Evolutionary conservation across 441 rosid genomes (phyloP).

Genomic region (Erodium moschatum): DNA sequence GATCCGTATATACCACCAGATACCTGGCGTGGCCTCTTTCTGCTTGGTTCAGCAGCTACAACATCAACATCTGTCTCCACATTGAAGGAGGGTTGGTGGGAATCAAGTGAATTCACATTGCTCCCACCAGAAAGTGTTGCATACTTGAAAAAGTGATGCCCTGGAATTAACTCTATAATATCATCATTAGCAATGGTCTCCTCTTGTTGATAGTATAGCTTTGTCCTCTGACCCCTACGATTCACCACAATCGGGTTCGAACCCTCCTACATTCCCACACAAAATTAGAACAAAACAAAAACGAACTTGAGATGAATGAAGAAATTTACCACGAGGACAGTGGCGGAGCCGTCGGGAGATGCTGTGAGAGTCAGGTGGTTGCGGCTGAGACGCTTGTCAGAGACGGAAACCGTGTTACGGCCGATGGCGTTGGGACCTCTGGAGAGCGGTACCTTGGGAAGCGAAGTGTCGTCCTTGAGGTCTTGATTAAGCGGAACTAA

Average conservation of each 20-base stretch:
- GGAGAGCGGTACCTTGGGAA: constrained; percentile 42
- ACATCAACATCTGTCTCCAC: constrained; percentile 11
- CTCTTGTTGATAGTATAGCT: constrained; percentile 36
- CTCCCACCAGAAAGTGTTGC: constrained; percentile 24
- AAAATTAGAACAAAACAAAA: not conserved
- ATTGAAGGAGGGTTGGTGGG: constrained; percentile 27
- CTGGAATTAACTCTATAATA: constrained; percentile 79
- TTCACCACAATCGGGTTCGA: constrained; percentile 70
- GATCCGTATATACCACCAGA: too few species aligned
- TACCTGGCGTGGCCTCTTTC: constrained; percentile 42
- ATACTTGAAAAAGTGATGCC: constrained; percentile 57
- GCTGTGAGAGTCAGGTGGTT: constrained; percentile 54
- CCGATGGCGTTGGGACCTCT: constrained; percentile 59
- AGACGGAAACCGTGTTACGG: constrained; percentile 40
- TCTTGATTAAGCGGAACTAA: constrained; percentile 48
- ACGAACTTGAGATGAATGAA: not conserved
- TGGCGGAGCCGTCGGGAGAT: constrained; percentile 46
- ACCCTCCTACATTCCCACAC: constrained; percentile 44
- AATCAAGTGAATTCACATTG: constrained; percentile 15
- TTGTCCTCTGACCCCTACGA: constrained; percentile 49
- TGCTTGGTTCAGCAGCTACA: constrained; percentile 22
- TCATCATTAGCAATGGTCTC: constrained; percentile 40
- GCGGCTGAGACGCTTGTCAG: constrained; percentile 84
- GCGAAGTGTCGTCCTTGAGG: constrained; percentile 46
- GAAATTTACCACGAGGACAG: constrained; percentile 42